Conservation (phyloP, 352 stramenopile genomes). For the Phytophthora sp. region DNA sequence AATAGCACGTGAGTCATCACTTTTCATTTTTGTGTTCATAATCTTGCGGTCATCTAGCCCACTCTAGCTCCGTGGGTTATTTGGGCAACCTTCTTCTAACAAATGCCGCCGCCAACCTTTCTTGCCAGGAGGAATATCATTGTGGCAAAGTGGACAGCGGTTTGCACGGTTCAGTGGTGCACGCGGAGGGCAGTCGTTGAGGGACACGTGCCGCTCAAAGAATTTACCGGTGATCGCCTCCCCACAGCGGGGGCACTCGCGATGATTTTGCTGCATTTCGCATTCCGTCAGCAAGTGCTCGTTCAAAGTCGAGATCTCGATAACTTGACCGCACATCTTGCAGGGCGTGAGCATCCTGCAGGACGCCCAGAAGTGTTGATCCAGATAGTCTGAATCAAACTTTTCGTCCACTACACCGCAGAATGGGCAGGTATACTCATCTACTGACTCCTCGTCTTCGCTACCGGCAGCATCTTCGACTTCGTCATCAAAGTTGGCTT, state of each 20-base stretch:
- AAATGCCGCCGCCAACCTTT: conserved; percentile 77
- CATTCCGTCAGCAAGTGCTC: conserved; percentile 92
- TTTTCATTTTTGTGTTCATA: conserved; percentile 26
- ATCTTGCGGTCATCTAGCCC: conserved; percentile 12
- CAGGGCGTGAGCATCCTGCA: conserved; percentile 93
- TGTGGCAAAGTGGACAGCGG: conserved; percentile 84
- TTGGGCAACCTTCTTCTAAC: conserved; percentile 71
- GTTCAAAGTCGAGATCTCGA: conserved; percentile 91
- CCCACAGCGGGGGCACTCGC: conserved; percentile 76
- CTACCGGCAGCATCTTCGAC: conserved; percentile 52
- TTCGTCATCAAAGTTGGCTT: conserved; percentile 34
- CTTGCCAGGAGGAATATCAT: conserved; percentile 70
- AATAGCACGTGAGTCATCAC: conserved; percentile 23
- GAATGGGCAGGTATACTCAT: conserved; percentile 92
- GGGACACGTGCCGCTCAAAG: conserved; percentile 78
- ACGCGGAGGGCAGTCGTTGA: conserved; percentile 74
- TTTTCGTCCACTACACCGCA: conserved; percentile 86
- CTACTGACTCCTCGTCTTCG: conserved; percentile 76
- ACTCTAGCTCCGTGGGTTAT: conserved; percentile 71
- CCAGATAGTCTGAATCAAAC: conserved; percentile 90
- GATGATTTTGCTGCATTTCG: conserved; percentile 84
- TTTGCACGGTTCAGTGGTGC: conserved; percentile 65
- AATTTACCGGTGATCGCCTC: conserved; percentile 89
- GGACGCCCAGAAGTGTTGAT: conserved; percentile 93
- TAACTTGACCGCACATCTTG: conserved; percentile 93